Conservation (phyloP, 768 basidiomycete species). For the Baorangia bicolor region DNA sequence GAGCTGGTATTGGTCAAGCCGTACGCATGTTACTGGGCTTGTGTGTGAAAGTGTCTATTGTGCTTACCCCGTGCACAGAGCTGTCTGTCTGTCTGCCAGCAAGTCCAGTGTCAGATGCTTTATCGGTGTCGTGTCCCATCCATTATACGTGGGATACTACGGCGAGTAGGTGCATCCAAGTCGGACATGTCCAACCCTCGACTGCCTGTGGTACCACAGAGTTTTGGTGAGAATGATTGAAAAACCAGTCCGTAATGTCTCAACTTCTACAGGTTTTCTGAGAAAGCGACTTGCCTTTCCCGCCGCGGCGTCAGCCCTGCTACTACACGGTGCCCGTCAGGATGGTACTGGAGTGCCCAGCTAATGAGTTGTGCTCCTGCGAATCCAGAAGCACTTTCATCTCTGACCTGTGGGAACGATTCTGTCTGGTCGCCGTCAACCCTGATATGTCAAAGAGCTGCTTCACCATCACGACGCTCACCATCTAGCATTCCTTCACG, state of each 20-base stretch:
- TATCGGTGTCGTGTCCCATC: conserved; percentile 4
- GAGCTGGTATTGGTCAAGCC: conserved; percentile 18
- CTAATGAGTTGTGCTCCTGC: conserved; percentile 12
- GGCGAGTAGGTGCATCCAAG: conserved; percentile 1
- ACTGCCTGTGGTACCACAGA: conserved; percentile 1
- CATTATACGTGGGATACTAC: conserved; percentile 5
- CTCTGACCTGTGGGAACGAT: conserved; percentile 36
- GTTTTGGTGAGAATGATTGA: conserved; percentile 9
- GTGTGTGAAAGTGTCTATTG: neutral
- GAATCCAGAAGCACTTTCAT: conserved; percentile 3
- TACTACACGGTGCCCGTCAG: conserved; percentile 7
- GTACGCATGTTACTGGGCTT: neutral
- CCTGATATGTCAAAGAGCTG: conserved; percentile 40
- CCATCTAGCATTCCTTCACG: conserved; percentile 18
- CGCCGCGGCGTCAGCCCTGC: conserved; percentile 1
- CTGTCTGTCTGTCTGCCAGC: conserved; percentile 14
- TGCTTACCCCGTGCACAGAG: conserved; percentile 6
- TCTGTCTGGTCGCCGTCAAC: conserved; percentile 46
- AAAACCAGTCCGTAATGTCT: neutral
- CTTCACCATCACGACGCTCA: conserved; percentile 24
- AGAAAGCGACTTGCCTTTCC: conserved; percentile 10
- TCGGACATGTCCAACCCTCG: neutral
- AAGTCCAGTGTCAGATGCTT: neutral
- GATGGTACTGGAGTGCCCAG: conserved; percentile 19
- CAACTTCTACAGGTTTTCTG: conserved; percentile 11